phyloP scores from a whole-genome alignment of 257 asterid genomes.

The Solanum virginianum region DNA sequence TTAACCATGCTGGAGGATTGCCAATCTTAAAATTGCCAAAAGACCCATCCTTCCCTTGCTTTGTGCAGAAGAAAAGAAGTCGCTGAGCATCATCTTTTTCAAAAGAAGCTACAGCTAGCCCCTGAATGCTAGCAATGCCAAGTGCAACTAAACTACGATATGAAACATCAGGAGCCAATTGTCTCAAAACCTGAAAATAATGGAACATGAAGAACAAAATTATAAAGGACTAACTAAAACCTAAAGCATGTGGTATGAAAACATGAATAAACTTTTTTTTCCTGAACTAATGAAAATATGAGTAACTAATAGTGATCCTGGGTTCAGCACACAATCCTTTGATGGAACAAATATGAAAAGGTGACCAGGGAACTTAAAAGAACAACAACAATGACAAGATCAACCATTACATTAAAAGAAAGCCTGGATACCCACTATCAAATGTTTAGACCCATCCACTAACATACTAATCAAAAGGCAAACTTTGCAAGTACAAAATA shows the following conservation, averaged over 20 bases:
- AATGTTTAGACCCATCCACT: not conserved
- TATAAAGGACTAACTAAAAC: not conserved
- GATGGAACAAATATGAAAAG: not conserved
- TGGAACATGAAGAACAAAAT: not conserved
- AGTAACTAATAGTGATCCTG: not conserved
- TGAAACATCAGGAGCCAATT: constrained; percentile 80
- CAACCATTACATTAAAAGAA: not conserved
- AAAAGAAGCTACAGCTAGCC: constrained; percentile 79
- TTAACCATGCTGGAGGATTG: constrained; percentile 68
- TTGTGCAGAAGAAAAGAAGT: constrained; percentile 50
- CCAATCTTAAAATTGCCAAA: constrained; percentile 19
- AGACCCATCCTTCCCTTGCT: constrained; percentile 23
- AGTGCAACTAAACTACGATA: constrained; percentile 82
- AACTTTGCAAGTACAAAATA: not conserved
- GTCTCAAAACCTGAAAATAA: constrained; percentile 69
- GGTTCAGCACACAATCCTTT: not conserved
- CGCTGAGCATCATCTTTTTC: constrained; percentile 82
- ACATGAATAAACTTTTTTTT: not conserved
- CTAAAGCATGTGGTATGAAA: not conserved
- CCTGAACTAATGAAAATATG: not conserved
- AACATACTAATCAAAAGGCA: not conserved
- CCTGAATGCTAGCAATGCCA: constrained; percentile 84
- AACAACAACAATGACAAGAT: not conserved
- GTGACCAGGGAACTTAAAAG: not conserved
- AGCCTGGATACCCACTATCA: not conserved